Conservation (phyloP, 257 asterid species). For the Fraxinus americana region DNA sequence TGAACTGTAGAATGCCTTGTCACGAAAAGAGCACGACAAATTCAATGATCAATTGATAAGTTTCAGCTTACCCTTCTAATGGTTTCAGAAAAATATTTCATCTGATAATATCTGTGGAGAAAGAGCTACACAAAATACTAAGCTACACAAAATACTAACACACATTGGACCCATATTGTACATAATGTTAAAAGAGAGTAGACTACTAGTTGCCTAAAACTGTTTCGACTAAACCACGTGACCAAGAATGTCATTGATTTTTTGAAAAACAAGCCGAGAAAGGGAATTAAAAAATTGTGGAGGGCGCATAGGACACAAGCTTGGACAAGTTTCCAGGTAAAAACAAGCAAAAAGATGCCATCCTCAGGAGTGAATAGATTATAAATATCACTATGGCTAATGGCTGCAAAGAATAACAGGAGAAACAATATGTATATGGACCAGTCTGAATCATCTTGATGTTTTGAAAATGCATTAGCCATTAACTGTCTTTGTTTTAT, state of each 20-base stretch:
- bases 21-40: not conserved
- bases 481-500: not conserved
- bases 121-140: not conserved
- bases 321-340: not conserved
- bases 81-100: not conserved
- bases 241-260: not conserved
- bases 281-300: not conserved
- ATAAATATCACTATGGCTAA: not conserved
- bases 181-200: not conserved
- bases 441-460: not conserved
- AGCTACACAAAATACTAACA: not conserved
- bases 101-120: not conserved
- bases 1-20: conserved; percentile 8
- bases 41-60: conserved; percentile 12
- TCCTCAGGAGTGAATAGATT: too few species aligned
- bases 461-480: not conserved
- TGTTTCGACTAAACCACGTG: not conserved
- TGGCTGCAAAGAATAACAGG: not conserved
- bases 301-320: not conserved
- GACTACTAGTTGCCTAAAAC: not conserved
- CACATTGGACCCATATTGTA: not conserved
- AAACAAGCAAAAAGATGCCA: too few species aligned
- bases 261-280: not conserved
- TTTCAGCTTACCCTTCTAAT: conserved; percentile 1
- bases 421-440: not conserved